Base-by-base conservation (phyloP, 2,329 filamentous ascomycete genomes). In the Fusarium sublunatum region DNA sequence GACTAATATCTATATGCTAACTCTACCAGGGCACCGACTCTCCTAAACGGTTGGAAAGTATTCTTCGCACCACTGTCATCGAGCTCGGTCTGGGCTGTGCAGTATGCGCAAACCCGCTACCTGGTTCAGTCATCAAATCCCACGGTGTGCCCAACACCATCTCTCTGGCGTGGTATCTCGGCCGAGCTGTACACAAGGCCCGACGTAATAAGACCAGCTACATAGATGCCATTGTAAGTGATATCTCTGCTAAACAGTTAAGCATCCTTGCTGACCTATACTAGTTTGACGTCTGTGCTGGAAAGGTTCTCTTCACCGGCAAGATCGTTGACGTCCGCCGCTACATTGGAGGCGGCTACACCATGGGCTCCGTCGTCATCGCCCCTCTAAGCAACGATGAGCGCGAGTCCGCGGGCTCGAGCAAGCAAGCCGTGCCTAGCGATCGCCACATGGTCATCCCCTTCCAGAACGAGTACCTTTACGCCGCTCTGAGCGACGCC, bases 121-220 rank as follows among this genome's bases (percentile, higher is more conserved):
- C 68, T 0, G 77, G 71, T 2, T 71, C 71, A 0, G 71, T 68
- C 0, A 69, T 78, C 35, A 78, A 77, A 40, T 56, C 73, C 0
- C 68, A 73, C 15, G 70, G 70, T 9, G 69, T 78, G 6, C 73
- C 79, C 42, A 78, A 83, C 54, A 84, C 81, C 0, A 69, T 82
- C 9, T 83, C 81, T 0, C 78, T 81, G 52, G 78, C 79, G 1
- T 86, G 81, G 83, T 76, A 81, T 35, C 86, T 88, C 25, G 86
- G 86, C 0, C 79, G 86, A 0, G 84, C 84, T 0, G 66, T 71
- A 1, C 65, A 69, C 13, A 35, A 58, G 5, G 68, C 68, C 24
- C 63, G 68, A 7, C 63, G 68, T 3, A 65, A 58, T 12, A 70
- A 70, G 68, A 59, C 51, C 6, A 70, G 46, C 36, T 70, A 70